Evolutionary conservation across 257 asterid species (phyloP), one percentile per base, ranked within the genome.

Genomic region (Eucommia ulmoides): DNA sequence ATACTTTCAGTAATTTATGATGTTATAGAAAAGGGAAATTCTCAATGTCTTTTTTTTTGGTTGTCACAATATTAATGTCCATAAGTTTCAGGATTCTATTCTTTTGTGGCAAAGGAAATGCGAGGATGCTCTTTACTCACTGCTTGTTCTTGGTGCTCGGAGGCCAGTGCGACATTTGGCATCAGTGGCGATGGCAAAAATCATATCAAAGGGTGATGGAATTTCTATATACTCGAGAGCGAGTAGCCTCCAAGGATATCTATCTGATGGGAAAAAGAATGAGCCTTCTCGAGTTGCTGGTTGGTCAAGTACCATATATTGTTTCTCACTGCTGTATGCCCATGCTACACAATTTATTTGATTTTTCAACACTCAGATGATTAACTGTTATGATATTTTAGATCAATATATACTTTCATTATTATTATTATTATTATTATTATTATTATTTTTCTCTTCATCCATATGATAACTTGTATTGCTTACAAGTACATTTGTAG

Each of bases 91-190:
- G 98, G 96, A 91, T 11, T 79, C 96, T 49, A 60, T 91, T 61
- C 50, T 83, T 58, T 65, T 76, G 56, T 78, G 86, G 59, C 99
- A 91, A 71, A 79, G 99, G 53, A 91, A 80, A 63, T 83, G 99
- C 12, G 99, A 91, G 81, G 96, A 91, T 60, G 77, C 95, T 11
- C 87, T 91, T 42, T 79, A 83, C 68, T 83, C 96, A 52, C 68
- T 91, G 51, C 81, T 91, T 33, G 89, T 83, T 54, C 84, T 91
- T 19, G 96, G 99, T 63, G 94, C 95, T 45, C 71, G 96, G 52
- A 81, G 95, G 75, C 99, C 96, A 1, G 93, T 91, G 53, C 80
- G 96, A 33, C 99, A 91, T 76, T 63, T 91, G 75, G 83, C 99
- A 50, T 91, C 99, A 46, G 72, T 79, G 68, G 96, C 96, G 51